Evolutionary conservation across 192 early-diverging fungal species (phyloP).

Genomic region (Mortierella hygrophila): DNA sequence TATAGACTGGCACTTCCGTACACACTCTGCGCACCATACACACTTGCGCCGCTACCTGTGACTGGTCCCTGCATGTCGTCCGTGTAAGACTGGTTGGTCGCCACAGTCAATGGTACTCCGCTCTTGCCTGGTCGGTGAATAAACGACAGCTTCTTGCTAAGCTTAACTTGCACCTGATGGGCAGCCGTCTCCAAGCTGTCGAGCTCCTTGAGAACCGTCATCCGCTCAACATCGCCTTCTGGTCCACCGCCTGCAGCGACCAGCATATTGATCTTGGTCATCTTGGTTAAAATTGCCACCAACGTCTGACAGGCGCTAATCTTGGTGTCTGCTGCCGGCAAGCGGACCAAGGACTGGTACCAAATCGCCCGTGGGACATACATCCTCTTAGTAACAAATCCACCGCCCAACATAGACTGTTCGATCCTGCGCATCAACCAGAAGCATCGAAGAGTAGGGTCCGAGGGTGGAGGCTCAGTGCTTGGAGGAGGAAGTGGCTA

Average conservation of each 20-base stretch:
- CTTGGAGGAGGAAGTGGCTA: constrained; percentile 42
- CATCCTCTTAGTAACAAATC: constrained; percentile 57
- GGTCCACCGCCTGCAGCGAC: constrained; percentile 42
- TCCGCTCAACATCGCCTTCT: constrained; percentile 26
- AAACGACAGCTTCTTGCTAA: constrained; percentile 53
- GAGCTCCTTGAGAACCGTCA: constrained; percentile 30
- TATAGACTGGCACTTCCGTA: constrained; percentile 20
- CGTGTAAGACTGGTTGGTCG: constrained; percentile 33
- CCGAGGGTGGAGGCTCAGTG: constrained; percentile 43
- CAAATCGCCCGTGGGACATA: constrained; percentile 57
- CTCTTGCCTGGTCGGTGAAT: constrained; percentile 51
- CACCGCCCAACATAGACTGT: constrained; percentile 57
- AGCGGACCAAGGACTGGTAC: constrained; percentile 54
- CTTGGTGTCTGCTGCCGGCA: constrained; percentile 53
- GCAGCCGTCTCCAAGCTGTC: constrained; percentile 28
- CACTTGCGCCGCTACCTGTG: constrained; percentile 28
- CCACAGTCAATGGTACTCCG: constrained; percentile 27
- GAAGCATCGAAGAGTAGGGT: constrained; percentile 53
- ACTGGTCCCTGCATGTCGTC: constrained; percentile 44
- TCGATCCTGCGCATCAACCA: constrained; percentile 59
- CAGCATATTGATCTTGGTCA: constrained; percentile 39
- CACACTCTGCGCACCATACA: constrained; percentile 22
- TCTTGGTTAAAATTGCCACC: constrained; percentile 30
- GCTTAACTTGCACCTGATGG: constrained; percentile 29
- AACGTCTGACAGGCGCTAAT: constrained; percentile 53